Evolutionary conservation across 2,329 filamentous ascomycete genomes (phyloP).

Genomic region (Aspergillus cejpii): DNA sequence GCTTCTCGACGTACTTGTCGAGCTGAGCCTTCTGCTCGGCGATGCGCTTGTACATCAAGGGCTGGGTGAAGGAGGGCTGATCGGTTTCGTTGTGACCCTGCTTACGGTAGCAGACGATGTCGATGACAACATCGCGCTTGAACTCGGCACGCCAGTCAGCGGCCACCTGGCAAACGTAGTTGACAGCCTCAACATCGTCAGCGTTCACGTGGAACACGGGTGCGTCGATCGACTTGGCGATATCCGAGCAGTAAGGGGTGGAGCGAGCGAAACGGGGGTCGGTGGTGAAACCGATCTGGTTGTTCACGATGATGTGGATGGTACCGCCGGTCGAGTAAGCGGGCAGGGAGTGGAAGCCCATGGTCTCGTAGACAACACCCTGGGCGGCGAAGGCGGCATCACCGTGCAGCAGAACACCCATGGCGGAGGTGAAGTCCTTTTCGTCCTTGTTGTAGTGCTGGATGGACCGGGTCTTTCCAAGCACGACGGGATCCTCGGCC

Average conservation of each 20-base stretch:
- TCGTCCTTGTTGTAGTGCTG: conserved; percentile 99
- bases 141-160: conserved; percentile 98
- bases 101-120: conserved; percentile 98
- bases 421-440: conserved; percentile 76
- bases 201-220: conserved; percentile 99
- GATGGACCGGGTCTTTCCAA: conserved; percentile 95
- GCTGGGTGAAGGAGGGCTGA: conserved; percentile 98
- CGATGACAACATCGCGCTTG: conserved; percentile 96
- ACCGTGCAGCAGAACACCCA: conserved; percentile 93
- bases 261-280: conserved; percentile 96
- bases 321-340: conserved; percentile 96
- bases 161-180: conserved; percentile 94
- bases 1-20: conserved; percentile 84
- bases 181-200: conserved; percentile 95
- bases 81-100: conserved; percentile 99
- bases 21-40: conserved; percentile 75
- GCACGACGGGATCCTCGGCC: conserved; percentile 93
- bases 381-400: conserved; percentile 95
- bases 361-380: conserved; percentile 96
- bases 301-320: conserved; percentile 96
- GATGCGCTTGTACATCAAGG: conserved; percentile 99
- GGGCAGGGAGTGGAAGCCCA: conserved; percentile 93
- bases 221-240: conserved; percentile 96
- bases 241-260: conserved; percentile 97
- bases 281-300: conserved; percentile 99